phyloP scores from a whole-genome alignment of 2,329 filamentous ascomycete species.

The Neofusicoccum kwambonambiense region DNA sequence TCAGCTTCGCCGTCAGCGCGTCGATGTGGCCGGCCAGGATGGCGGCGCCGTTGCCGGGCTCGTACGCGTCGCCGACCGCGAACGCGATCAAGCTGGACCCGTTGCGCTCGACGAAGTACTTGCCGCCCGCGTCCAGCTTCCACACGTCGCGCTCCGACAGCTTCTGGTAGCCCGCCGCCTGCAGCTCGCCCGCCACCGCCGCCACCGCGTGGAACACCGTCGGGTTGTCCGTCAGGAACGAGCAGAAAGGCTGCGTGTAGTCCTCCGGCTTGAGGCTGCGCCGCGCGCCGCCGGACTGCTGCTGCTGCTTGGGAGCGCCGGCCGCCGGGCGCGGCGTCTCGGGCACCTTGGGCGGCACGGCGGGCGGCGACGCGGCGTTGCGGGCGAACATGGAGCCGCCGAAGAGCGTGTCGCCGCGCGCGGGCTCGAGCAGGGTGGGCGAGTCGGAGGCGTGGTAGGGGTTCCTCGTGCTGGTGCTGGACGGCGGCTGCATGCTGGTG shows the following conservation, averaged over 20 bases:
- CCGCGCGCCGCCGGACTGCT: slow-evolving; percentile 16
- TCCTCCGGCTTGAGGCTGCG: slow-evolving; percentile 32
- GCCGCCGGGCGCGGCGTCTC: slow-evolving; percentile 13
- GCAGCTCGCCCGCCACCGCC: slow-evolving; percentile 72
- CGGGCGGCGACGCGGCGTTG: slow-evolving; percentile 28
- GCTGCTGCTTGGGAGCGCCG: background rate
- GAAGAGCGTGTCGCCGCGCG: slow-evolving; percentile 2
- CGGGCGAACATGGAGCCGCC: slow-evolving; percentile 24
- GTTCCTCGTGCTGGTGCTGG: background rate
- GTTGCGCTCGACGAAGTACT: slow-evolving; percentile 87
- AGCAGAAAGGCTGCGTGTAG: slow-evolving; percentile 80
- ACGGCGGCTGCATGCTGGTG: slow-evolving; percentile 24
- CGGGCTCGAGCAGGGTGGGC: slow-evolving; percentile 23
- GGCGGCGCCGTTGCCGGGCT: slow-evolving; percentile 79
- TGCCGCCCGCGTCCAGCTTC: slow-evolving; percentile 77
- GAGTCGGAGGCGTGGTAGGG: too few relatives aligned
- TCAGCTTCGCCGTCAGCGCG: slow-evolving; percentile 83
- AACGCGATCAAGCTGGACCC: slow-evolving; percentile 85
- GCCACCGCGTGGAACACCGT: slow-evolving; percentile 90
- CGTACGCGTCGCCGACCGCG: slow-evolving; percentile 74
- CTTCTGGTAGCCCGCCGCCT: slow-evolving; percentile 71
- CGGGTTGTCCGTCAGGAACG: slow-evolving; percentile 85
- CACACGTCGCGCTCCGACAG: slow-evolving; percentile 79
- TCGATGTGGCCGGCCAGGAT: slow-evolving; percentile 93
- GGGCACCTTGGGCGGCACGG: slow-evolving; percentile 37